Evolutionary conservation across 2,329 filamentous ascomycete species (phyloP).

Genomic region (Calonectria henricotiae): DNA sequence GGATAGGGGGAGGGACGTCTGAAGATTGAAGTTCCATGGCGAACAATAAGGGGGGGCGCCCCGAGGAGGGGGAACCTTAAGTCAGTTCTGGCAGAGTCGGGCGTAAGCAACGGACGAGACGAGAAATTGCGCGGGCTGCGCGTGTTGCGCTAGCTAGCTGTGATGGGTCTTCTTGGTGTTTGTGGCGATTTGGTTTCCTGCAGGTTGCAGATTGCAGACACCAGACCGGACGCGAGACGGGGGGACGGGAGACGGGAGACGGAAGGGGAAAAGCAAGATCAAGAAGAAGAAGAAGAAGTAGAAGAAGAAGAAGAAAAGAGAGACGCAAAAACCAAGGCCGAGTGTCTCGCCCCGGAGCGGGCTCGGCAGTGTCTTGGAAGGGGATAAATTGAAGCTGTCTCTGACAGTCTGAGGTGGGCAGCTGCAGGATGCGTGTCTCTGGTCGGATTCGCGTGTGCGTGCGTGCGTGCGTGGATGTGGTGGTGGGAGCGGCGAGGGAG

Average conservation of each 20-base stretch:
- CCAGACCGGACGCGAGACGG: background rate
- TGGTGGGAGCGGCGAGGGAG: background rate
- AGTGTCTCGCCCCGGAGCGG: slow-evolving; percentile 4
- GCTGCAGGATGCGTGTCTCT: background rate
- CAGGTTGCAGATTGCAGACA: slow-evolving; percentile 16
- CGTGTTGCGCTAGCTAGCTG: slow-evolving; percentile 19
- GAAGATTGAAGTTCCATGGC: slow-evolving; percentile 53
- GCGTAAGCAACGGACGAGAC: background rate
- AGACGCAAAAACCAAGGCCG: background rate
- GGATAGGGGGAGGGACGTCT: slow-evolving; percentile 56
- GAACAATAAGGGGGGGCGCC: slow-evolving; percentile 32
- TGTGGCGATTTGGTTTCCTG: slow-evolving; percentile 24
- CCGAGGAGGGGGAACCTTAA: slow-evolving; percentile 11
- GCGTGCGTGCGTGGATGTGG: background rate
- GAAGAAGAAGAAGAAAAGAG: slow-evolving; percentile 5
- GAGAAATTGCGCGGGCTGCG: slow-evolving; percentile 15
- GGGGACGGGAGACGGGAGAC: background rate
- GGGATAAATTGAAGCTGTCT: slow-evolving; percentile 9
- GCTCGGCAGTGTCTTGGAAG: slow-evolving; percentile 21
- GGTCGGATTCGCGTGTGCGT: slow-evolving; percentile 3
- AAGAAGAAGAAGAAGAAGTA: background rate
- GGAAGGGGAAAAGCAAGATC: background rate
- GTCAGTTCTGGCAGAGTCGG: slow-evolving; percentile 21
- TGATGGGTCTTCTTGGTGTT: slow-evolving; percentile 17
- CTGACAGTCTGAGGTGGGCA: background rate